A percentile compares a stretch with the other conserved stretches of the same genome.
phyloP scores from a whole-genome alignment of 768 basidiomycete genomes.

The Porpolomopsis calyptriformis region DNA sequence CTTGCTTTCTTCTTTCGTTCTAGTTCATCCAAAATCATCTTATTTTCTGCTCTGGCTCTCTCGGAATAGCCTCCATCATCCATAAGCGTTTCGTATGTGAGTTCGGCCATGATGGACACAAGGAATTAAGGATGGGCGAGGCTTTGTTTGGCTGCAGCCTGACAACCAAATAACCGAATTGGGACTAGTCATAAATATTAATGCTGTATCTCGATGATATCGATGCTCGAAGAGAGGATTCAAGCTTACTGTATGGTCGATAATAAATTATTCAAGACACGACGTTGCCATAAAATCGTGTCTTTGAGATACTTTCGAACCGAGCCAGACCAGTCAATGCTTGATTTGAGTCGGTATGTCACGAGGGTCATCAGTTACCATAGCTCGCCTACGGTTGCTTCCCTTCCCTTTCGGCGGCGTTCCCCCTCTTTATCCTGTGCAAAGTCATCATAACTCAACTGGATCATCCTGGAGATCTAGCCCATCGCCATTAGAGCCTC shows the following conservation, averaged over 20 bases:
- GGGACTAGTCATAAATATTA: not conserved
- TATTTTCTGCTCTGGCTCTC: slow-evolving; percentile 68
- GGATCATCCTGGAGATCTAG: not conserved
- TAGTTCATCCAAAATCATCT: slow-evolving; percentile 87
- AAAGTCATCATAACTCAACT: no score
- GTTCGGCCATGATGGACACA: slow-evolving; percentile 56
- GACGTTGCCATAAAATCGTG: no score
- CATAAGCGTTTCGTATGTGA: slow-evolving; percentile 63
- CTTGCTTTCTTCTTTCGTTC: slow-evolving; percentile 95
- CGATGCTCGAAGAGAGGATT: not conserved
- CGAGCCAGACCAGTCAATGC: no score
- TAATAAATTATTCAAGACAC: no score
- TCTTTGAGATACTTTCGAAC: no score
- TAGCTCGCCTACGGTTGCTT: no score
- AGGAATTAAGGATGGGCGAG: no score
- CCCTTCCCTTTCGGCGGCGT: no score
- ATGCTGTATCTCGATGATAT: not conserved
- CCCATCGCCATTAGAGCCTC: not conserved
- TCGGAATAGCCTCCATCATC: slow-evolving; percentile 77
- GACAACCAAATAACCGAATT: not conserved
- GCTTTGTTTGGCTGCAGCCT: slow-evolving; percentile 1
- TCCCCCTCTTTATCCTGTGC: no score
- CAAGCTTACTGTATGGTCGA: no score
- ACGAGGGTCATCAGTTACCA: no score
- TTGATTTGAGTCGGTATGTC: no score